Conservation (phyloP, 192 early-diverging fungal genomes). For the Entomortierella beljakovae region DNA sequence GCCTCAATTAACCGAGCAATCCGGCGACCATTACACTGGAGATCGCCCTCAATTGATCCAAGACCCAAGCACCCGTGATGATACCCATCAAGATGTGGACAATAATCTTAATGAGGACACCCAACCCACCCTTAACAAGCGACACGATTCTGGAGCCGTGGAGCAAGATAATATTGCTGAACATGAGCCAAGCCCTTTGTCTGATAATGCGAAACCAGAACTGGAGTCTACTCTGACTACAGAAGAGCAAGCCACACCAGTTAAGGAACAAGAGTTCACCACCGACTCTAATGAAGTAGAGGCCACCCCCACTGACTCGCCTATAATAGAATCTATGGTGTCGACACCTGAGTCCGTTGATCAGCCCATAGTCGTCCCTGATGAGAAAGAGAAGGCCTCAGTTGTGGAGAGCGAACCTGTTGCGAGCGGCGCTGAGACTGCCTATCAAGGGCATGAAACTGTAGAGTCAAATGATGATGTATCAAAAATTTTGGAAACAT, state of each 20-base stretch:
- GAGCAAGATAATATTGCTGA: background rate
- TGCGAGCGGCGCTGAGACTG: background rate
- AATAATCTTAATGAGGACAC: too few species aligned
- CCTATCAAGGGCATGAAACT: background rate
- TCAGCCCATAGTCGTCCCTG: background rate
- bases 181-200: slow-evolving; percentile 1
- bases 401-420: background rate
- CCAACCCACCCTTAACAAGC: background rate
- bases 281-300: background rate
- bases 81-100: background rate
- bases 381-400: background rate
- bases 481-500: background rate
- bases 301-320: too few species aligned
- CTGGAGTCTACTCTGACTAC: slow-evolving; percentile 3
- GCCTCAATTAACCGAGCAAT: too few species aligned
- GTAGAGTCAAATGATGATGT: background rate
- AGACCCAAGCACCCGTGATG: too few species aligned
- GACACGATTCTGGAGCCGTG: background rate
- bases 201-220: background rate
- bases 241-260: background rate
- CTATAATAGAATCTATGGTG: background rate
- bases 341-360: slow-evolving; percentile 23
- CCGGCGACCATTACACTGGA: too few species aligned
- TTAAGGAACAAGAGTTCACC: background rate
- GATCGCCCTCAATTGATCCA: too few species aligned